A percentile compares a stretch with the other conserved stretches of the same genome.
Conservation (phyloP, 148 eudicot species). For the Camellia lanceoleosa region DNA sequence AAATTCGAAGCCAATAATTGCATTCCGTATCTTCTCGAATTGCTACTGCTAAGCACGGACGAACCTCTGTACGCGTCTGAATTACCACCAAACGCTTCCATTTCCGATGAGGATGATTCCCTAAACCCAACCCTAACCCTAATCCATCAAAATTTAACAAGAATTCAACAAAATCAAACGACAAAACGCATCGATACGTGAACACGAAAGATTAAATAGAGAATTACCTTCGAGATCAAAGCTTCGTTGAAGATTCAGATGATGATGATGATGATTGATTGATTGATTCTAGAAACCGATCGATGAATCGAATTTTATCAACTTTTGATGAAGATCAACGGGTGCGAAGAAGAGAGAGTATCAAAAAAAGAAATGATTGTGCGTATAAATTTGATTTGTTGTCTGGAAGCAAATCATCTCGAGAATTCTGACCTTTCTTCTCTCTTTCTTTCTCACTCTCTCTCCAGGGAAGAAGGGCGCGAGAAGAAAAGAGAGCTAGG, state of each 20-base stretch:
- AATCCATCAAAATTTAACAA: slow-evolving; percentile 4
- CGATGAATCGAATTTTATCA: background rate
- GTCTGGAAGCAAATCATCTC: too few relatives aligned
- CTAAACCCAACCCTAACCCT: slow-evolving; percentile 56
- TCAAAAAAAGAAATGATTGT: background rate
- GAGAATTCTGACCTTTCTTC: too few relatives aligned
- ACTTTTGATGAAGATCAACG: too few relatives aligned
- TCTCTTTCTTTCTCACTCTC: too few relatives aligned
- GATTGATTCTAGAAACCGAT: background rate
- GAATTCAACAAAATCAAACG: background rate
- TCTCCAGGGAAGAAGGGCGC: too few relatives aligned
- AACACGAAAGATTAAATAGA: background rate
- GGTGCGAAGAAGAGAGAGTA: background rate
- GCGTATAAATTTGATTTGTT: too few relatives aligned
- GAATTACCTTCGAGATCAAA: slow-evolving; percentile 37
- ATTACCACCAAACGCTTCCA: slow-evolving; percentile 60
- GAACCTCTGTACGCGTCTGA: slow-evolving; percentile 44
- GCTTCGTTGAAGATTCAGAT: slow-evolving; percentile 30
- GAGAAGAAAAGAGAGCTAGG: too few relatives aligned
- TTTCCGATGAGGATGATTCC: slow-evolving; percentile 22
- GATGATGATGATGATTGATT: background rate
- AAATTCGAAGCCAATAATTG: slow-evolving; percentile 59
- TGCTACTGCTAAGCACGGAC: slow-evolving; percentile 13
- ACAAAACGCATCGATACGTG: too few relatives aligned
- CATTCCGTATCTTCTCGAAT: slow-evolving; percentile 48